Base-by-base conservation (phyloP, 352 stramenopile genomes). In the Globisporangium uncinulatum region DNA sequence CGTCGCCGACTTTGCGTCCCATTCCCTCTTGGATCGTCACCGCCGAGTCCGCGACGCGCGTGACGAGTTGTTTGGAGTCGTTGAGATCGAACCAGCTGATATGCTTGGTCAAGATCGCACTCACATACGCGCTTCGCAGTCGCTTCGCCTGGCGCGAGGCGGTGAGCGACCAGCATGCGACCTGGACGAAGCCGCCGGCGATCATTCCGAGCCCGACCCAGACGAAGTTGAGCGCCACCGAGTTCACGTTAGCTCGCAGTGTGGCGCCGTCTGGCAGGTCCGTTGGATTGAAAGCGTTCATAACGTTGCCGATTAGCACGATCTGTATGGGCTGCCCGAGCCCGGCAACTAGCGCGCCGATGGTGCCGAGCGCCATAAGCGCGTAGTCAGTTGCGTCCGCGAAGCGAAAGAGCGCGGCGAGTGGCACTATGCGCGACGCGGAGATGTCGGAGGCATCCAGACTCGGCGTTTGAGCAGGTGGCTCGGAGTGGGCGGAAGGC, bases 11-110 rank as follows among this genome's bases (percentile, higher is more conserved):
- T 29, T 86, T 87, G 31, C 74, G 68, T 0, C 78, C 78, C 54
- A 92, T 92, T 13, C 79, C 79, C 49, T 82, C 55, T 42, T 89
- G 76, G 50, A 91, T 84, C 0, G 57, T 68, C n/a, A 88, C 71
- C 8, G 49, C 69, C 8, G 61, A 61, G 57, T 75, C 66, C 6
- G 66, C 61, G 14, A 75, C 63, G 6, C 58, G 45, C 8, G 68
- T 75, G 1, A 62, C 62, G 19, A 75, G 48, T 42, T 69, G 45
- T 44, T 63, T 69, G 8, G 69, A 56, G 20, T 77, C 71, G 47
- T 74, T 70, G 46, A 76, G 51, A 48, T 82, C 72, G 59, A 82
- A 79, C 70, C 70, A 82, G 13, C 70, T 68, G 42, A 81, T 73
- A n/a, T 78, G 66, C 32, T 80, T 60, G 0, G 44, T 54, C 11